phyloP scores from a whole-genome alignment of 352 stramenopile genomes.

The Phytophthora aleatoria region DNA sequence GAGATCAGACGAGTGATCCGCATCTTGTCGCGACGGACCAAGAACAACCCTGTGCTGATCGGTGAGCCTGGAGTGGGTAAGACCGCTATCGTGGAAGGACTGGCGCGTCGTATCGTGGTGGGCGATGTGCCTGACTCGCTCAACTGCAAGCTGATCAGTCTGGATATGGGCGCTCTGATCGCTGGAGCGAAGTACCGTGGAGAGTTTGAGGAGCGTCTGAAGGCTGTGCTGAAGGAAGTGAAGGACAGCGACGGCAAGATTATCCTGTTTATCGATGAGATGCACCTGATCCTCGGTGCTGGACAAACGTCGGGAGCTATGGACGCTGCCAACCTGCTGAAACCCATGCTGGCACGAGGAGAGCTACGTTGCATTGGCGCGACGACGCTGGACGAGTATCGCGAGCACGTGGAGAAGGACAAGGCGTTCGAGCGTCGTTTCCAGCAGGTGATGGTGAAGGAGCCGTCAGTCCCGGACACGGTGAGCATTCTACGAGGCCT shows the following conservation, averaged over 20 bases:
- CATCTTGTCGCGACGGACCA: conserved; percentile 95
- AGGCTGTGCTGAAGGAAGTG: conserved; percentile 94
- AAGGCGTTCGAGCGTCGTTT: conserved; percentile 97
- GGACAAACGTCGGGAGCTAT: conserved; percentile 93
- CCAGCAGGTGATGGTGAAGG: conserved; percentile 95
- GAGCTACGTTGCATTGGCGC: conserved; percentile 97
- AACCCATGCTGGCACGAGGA: conserved; percentile 96
- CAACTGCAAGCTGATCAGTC: conserved; percentile 89
- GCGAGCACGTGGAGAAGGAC: conserved; percentile 99
- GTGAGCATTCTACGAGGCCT: conserved; percentile 96
- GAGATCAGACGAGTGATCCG: conserved; percentile 96
- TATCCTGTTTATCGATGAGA: conserved; percentile 99
- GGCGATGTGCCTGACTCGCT: conserved; percentile 96
- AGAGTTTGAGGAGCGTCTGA: conserved; percentile 98
- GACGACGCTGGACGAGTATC: conserved; percentile 98
- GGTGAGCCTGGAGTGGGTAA: conserved; percentile 97
- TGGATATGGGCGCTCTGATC: conserved; percentile 97
- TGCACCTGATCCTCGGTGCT: conserved; percentile 96
- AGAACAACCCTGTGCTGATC: conserved; percentile 98
- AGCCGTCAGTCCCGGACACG: conserved; percentile 95
- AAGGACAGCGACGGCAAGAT: conserved; percentile 95
- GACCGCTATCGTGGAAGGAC: conserved; percentile 95
- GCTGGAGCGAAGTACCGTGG: conserved; percentile 98
- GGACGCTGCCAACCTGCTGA: conserved; percentile 98
- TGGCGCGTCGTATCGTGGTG: conserved; percentile 96